Evolutionary conservation across 129 eudicot species (phyloP), one percentile per base, ranked within the genome.

Genomic region (Helichrysum umbraculigerum): DNA sequence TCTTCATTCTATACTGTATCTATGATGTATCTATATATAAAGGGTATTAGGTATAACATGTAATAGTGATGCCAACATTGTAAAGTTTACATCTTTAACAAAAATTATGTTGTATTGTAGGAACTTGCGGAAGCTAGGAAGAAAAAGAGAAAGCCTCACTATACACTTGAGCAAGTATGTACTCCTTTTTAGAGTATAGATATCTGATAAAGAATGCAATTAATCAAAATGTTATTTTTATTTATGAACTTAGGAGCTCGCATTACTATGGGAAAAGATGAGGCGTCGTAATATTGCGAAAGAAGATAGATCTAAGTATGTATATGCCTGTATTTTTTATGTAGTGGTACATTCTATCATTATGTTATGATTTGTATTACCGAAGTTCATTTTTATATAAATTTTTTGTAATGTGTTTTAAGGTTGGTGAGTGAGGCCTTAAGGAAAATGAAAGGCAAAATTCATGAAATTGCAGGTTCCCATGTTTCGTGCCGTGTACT

Each of bases 401-500:
- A 32, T 32, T 2, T 32, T 32, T 32, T 29, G 39, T 6, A 34
- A 50, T 7, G 60, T 60, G 10, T 56, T 42, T 37, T 33, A 65
- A 94, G 99, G 85, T 81, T 86, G 79, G 83, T 94, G 75, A 84
- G 83, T 64, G 96, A 94, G 66, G 96, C 97, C 52, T 34, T 93
- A 68, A 79, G 78, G 80, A 93, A 91, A 85, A 90, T 93, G 97
- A 88, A 85, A 79, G 96, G 97, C 10, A 91, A 89, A 75, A 86
- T 88, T 74, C 86, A 81, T 68, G 98, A 93, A 87, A 93, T 93
- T 79, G 98, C 98, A 30, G 86, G 96, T 42, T 93, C 98, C 64
- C 98, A 93, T 79, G 88, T 93, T 51, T 90, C 97, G 32, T 90
- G 97, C 33, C 98, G 98, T 77, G 96, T 93, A 44, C 89, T 93